phyloP scores from a whole-genome alignment of 306 rosid genomes.

The Benincasa hispida region DNA sequence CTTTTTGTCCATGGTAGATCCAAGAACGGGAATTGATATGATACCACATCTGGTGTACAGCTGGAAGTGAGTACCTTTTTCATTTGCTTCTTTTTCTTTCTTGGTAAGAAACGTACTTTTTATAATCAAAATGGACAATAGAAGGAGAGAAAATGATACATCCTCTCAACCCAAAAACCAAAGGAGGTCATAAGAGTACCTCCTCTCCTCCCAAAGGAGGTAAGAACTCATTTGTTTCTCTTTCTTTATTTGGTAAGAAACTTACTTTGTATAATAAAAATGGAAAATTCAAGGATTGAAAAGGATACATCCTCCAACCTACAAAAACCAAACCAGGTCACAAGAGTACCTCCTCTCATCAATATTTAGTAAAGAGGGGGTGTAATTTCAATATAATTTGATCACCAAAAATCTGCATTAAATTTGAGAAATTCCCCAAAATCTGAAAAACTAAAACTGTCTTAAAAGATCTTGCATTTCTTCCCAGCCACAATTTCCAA shows the following conservation, averaged over 20 bases:
- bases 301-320: neutral
- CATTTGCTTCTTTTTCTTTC: neutral
- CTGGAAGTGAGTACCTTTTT: slow-evolving; percentile 64
- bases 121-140: neutral
- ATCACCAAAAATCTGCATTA: neutral
- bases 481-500: neutral
- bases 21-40: slow-evolving; percentile 96
- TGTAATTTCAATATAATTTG: neutral
- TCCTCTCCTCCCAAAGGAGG: slow-evolving; percentile 34
- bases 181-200: slow-evolving; percentile 39
- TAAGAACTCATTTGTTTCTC: slow-evolving; percentile 23
- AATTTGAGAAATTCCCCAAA: neutral
- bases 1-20: slow-evolving; percentile 88
- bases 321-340: neutral
- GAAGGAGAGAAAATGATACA: neutral
- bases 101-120: neutral
- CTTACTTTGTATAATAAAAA: neutral
- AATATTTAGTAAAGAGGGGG: slow-evolving; percentile 34
- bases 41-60: slow-evolving; percentile 83
- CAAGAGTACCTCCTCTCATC: neutral
- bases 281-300: neutral
- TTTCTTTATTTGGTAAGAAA: neutral
- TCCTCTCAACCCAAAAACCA: neutral
- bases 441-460: neutral
- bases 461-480: neutral